phyloP scores from a whole-genome alignment of 2,329 filamentous ascomycete species.

The Fusarium mundagurra region DNA sequence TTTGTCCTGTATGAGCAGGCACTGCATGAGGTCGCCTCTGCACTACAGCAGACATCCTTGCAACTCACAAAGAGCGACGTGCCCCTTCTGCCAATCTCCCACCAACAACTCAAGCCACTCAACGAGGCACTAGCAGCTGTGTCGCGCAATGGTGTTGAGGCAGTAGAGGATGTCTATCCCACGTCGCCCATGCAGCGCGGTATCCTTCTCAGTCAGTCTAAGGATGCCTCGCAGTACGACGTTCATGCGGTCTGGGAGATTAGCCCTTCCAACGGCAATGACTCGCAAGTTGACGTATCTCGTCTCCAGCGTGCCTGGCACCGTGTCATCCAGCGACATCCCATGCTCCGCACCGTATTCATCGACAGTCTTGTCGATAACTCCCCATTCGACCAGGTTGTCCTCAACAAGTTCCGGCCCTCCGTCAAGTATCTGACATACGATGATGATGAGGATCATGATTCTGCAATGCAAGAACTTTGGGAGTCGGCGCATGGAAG shows the following conservation, averaged over 20 bases:
- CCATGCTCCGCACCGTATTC: slow-evolving; percentile 12
- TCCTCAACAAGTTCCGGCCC: not conserved
- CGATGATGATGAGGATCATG: not conserved
- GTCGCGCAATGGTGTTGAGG: not conserved
- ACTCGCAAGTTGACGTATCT: not conserved
- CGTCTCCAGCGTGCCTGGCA: not conserved
- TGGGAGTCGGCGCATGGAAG: not conserved
- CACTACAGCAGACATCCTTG: not conserved
- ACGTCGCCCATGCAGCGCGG: slow-evolving; percentile 14
- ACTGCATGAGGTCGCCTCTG: not conserved
- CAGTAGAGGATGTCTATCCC: slow-evolving; percentile 7
- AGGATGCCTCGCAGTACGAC: slow-evolving; percentile 7
- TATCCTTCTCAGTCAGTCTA: slow-evolving; percentile 9
- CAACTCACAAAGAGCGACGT: slow-evolving; percentile 4
- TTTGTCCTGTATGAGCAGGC: not conserved
- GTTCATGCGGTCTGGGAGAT: slow-evolving; percentile 3
- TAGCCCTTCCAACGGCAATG: not conserved
- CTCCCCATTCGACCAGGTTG: slow-evolving; percentile 6
- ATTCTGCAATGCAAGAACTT: not conserved
- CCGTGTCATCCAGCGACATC: slow-evolving; percentile 2
- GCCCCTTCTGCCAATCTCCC: not conserved
- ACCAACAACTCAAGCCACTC: not conserved
- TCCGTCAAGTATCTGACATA: not conserved
- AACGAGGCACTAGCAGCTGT: not conserved
- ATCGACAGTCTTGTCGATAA: slow-evolving; percentile 12